Conservation (phyloP, 1,139 yeast species). For the Pichia sp. region DNA sequence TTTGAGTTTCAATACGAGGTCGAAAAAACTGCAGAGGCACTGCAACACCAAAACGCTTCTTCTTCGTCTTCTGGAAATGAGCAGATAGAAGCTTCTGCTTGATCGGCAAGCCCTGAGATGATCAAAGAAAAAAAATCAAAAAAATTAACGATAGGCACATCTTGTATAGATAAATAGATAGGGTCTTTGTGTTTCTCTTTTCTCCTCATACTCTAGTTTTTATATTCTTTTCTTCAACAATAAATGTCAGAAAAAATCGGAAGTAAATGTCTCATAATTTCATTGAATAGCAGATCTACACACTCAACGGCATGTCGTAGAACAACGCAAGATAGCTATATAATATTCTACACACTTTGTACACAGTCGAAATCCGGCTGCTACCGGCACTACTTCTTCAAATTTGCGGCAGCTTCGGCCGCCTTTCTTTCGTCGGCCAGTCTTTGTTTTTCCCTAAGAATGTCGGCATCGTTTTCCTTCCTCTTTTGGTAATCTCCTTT, state of each 20-base stretch:
- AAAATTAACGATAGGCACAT: background rate
- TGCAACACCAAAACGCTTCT: constrained; percentile 20
- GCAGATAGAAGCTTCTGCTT: constrained; percentile 19
- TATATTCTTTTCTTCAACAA: constrained; percentile 3
- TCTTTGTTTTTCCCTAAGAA: constrained; percentile 81
- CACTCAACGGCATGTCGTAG: background rate
- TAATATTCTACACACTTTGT: background rate
- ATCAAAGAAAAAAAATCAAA: background rate
- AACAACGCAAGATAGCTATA: background rate
- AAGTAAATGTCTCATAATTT: background rate
- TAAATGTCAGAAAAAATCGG: background rate
- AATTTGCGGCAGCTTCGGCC: constrained; percentile 30
- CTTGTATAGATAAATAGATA: background rate
- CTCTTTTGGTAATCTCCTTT: constrained; percentile 83
- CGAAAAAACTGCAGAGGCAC: constrained; percentile 64
- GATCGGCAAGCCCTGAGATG: background rate
- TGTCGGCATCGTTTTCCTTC: constrained; percentile 76
- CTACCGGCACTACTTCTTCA: constrained; percentile 6
- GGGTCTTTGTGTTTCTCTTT: background rate
- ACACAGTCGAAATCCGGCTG: no score
- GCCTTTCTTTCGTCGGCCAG: constrained; percentile 68
- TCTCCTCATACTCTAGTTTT: constrained; percentile 5
- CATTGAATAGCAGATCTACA: background rate
- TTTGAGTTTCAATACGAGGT: constrained; percentile 90
- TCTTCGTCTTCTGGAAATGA: constrained; percentile 5